Base-by-base conservation (phyloP, 306 rosid species). In the Lathyrus tuberosus region DNA sequence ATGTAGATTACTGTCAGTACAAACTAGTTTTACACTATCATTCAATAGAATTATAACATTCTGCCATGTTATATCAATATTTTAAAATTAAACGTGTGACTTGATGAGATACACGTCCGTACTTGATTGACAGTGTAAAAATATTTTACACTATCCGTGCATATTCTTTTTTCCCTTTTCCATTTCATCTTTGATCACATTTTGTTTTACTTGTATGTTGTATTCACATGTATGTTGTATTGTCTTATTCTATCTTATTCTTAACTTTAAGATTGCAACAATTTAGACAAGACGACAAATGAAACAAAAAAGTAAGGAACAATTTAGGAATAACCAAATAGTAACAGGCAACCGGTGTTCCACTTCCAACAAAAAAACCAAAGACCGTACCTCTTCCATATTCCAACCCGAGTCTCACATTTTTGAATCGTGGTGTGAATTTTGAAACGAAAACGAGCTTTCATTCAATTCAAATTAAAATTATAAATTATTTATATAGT, bases 311-410 rank as follows among this genome's bases (percentile, higher is more conserved):
- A 3, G 28, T 24, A 49, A 49, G 4, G 57, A 17, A 49, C 57
- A 51, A 18, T 51, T 51, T 51, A 51, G 7, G 57, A 51, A 51
- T 17, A 51, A 5, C 52, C 14, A 51, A 51, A 51, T 51, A 51
- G 57, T 1, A 48, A 11, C 12, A 48, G n/a, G 40, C 40, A 35
- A 18, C 8, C 4, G 30, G 30, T 26, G 4, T 26, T 26, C 30
- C 53, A 6, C 0, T 26, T 26, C 30, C 53, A 6, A 7, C 16
- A 15, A 18, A 15, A 6, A 47, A 47, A 6, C 30, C 13, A 17
- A 49, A 6, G 1, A 8, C 20, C 17, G 28, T 9, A 10, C 13
- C 11, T 49, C 28, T 5, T 5, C 15, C 18, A 46, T 7, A 46
- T 44, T 46, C 16, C 52, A 46, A 14, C 8, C 0, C 52, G 8